Evolutionary conservation across 73 alveolate species (phyloP).

Genomic region (Paramecium tetraurelia): DNA sequence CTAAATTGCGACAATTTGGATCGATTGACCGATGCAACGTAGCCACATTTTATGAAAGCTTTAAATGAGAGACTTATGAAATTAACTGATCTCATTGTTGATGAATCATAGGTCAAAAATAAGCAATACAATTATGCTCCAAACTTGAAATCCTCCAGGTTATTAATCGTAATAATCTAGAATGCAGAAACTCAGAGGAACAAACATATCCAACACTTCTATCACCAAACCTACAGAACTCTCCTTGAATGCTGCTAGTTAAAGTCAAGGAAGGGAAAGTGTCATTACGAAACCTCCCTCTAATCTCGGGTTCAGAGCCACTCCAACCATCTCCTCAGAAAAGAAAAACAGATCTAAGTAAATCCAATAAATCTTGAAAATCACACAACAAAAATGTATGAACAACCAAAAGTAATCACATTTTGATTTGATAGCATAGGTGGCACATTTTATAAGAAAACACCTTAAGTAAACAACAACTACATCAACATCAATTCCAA

Average conservation of each 20-base stretch:
- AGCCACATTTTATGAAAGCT: slow-evolving; percentile 30
- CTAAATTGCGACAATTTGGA: not conserved
- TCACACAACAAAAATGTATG: not conserved
- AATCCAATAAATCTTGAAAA: slow-evolving; percentile 10
- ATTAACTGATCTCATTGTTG: not conserved
- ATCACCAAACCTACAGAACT: not conserved
- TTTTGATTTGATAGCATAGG: not conserved
- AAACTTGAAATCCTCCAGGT: slow-evolving; percentile 26
- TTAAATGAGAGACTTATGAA: slow-evolving; percentile 10
- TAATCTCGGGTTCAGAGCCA: not conserved
- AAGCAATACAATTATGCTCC: slow-evolving; percentile 13
- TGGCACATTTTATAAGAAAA: not conserved
- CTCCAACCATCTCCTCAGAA: slow-evolving; percentile 11
- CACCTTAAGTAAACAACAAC: slow-evolving; percentile 31
- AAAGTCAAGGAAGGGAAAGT: slow-evolving; percentile 32
- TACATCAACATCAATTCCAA: slow-evolving; percentile 12
- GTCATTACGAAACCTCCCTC: slow-evolving; percentile 22
- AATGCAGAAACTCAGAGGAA: slow-evolving; percentile 13
- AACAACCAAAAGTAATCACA: not conserved
- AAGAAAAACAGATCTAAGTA: not conserved
- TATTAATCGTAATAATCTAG: not conserved
- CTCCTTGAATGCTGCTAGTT: not conserved
- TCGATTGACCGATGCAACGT: slow-evolving; percentile 25
- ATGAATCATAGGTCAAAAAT: not conserved
- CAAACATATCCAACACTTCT: not conserved